Evolutionary conservation across 2,329 filamentous ascomycete species (phyloP).

Genomic region (Phaeomoniella chlamydospora): DNA sequence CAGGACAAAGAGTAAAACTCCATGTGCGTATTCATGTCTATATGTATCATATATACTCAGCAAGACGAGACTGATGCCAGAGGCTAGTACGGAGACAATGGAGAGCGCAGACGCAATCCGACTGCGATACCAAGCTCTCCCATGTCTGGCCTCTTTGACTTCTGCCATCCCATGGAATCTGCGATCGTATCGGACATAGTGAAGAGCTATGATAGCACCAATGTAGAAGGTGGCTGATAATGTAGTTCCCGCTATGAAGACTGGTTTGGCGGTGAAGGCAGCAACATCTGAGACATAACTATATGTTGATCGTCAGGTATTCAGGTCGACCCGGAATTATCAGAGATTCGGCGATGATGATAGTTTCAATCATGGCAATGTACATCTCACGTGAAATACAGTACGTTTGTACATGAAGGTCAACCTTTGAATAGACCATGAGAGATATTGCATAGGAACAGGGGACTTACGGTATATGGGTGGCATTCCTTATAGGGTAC

Average conservation of each 20-base stretch:
- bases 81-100: not conserved
- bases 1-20: not conserved
- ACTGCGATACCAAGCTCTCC: not conserved
- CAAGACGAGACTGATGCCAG: not conserved
- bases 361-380: no score
- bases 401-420: no score
- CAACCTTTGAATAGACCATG: not conserved
- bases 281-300: constrained; percentile 2
- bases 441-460: no score
- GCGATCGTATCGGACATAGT: constrained; percentile 1
- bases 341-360: no score
- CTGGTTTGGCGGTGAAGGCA: not conserved
- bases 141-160: not conserved
- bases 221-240: constrained; percentile 1
- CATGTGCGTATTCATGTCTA: not conserved
- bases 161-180: not conserved
- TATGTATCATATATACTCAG: not conserved
- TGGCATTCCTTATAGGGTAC: not conserved
- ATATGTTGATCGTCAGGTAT: not conserved
- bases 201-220: constrained; percentile 1
- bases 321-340: no score
- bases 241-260: not conserved
- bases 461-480: not conserved
- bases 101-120: not conserved
- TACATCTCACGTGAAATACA: no score